Base-by-base conservation (phyloP, 116 monocot species). In the Zostera marina region DNA sequence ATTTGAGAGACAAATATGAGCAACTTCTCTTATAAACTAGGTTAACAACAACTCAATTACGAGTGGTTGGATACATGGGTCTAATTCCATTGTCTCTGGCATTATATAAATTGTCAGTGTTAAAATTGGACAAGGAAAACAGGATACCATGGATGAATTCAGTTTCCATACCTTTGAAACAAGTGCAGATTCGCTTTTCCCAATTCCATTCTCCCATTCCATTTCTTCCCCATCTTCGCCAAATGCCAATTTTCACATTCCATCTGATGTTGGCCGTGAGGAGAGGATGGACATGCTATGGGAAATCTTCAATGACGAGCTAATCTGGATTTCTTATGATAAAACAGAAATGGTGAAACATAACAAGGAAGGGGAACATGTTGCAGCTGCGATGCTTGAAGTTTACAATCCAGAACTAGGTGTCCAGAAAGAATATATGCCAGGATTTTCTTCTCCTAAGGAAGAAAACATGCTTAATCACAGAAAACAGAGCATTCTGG, bases 271-370 rank as follows among this genome's bases (percentile, higher is more conserved):
- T 13, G 32, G 16, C 59, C 59, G 43, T 19, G 84, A 74, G 45
- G 79, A 84, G 44, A 74, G 55, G 67, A 84, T 84, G 84, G 80
- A 84, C 59, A 55, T 74, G 79, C 62, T 84, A 8, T 84, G 84
- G 84, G 80, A 84, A 57, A 65, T 76, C 25, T 82, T 87, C 72
- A 87, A 87, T 47, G 82, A 87, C 16, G 87, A 82, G 58, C 47
- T 79, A 19, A 15, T 16, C 25, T 26, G 43, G 39, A 26, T 20
- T n/a, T 65, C 76, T 7, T 41, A 39, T 14, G 42, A 58, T 9
- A 23, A 32, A 52, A 60, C 21, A 55, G 54, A 14, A 42, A 12
- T 13, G 26, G 41, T 54, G 64, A 53, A 53, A 15, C 46, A 4
- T 22, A 41, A 25, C 22, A 15, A n/a, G 1, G 25, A 41, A 11